Base-by-base conservation (phyloP, 2,329 filamentous ascomycete species). In the Plectosphaerella sp. region DNA sequence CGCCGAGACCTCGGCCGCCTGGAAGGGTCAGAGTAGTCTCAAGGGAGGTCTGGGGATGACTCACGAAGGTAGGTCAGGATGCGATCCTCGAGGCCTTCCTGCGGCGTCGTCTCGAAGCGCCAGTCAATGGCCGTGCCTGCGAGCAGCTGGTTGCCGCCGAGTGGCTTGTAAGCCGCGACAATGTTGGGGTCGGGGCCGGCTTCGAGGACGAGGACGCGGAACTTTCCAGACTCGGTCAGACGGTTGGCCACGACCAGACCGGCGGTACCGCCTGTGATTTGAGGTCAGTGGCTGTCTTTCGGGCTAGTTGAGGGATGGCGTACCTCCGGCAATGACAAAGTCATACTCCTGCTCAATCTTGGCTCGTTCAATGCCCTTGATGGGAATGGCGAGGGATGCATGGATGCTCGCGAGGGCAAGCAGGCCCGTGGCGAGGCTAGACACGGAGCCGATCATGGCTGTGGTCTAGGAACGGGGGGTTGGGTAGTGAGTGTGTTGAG, bases 21-120 rank as follows among this genome's bases (percentile, higher is more conserved):
- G 28, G 33, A 7, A 5, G 10, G 15, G 41, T 51, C 14, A 47
- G 28, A 35, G 48, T 1, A 22, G 18, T 3, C 10, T 15, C n/a
- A 15, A 22, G 5, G 10, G 24, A 3, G 14, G 7, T 15, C 8
- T 11, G 33, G 18, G 28, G 12, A 10, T 14, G 15, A 49, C 52
- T 24, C 28, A 49, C 63, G 60, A 45, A 64, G 59, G 54, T 63
- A 67, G 22, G 61, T 54, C 45, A 69, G 59, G 45, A 63, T 63
- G 51, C 69, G 68, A 42, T 65, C 57, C 22, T 61, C 56, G 15
- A 62, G 53, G 9, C 57, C 54, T 5, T 55, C 51, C 39, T 62
- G 59, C 1, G 61, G 58, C 2, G 54, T 55, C 8, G 60, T 62
- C 48, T 55, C 56, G 25, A 62, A 62, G 10, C 54, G 53, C 61